Conservation (phyloP, 2,329 filamentous ascomycete genomes). For the Fusarium cyanostomum region DNA sequence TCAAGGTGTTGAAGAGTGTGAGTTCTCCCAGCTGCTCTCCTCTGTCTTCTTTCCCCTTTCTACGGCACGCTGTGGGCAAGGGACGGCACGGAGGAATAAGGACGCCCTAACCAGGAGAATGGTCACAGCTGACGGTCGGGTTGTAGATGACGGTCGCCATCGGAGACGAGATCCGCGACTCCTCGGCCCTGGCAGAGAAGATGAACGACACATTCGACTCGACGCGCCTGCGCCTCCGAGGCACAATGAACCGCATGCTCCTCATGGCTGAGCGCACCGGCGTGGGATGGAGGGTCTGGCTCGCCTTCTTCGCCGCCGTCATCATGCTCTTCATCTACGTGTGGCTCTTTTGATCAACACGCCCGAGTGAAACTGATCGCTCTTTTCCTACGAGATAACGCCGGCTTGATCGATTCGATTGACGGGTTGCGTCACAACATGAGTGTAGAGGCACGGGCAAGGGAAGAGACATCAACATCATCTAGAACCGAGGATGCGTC, state of each 20-base stretch:
- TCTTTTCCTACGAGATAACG: not conserved
- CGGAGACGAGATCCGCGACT: conserved; percentile 93
- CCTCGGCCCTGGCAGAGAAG: conserved; percentile 86
- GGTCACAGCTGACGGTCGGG: conserved; percentile 8
- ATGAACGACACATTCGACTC: conserved; percentile 96
- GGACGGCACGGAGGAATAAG: too few relatives aligned
- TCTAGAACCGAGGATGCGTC: not conserved
- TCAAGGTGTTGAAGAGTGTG: conserved; percentile 88
- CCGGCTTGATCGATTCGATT: not conserved
- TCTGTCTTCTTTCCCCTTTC: not conserved
- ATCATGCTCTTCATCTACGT: conserved; percentile 89
- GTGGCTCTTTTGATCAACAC: conserved; percentile 77
- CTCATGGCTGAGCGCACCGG: conserved; percentile 94
- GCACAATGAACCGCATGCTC: conserved; percentile 98
- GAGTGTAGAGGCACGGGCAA: too few relatives aligned
- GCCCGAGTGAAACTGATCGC: not conserved
- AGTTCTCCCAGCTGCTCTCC: conserved; percentile 48
- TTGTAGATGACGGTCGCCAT: conserved; percentile 87
- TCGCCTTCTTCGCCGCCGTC: conserved; percentile 86
- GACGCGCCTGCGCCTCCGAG: conserved; percentile 80
- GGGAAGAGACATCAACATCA: not conserved
- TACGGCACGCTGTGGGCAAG: too few relatives aligned
- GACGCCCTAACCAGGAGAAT: too few relatives aligned
- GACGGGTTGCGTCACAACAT: too few relatives aligned
- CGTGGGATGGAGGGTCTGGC: conserved; percentile 95